phyloP scores from a whole-genome alignment of 768 basidiomycete genomes.

The Pholiota microspora region DNA sequence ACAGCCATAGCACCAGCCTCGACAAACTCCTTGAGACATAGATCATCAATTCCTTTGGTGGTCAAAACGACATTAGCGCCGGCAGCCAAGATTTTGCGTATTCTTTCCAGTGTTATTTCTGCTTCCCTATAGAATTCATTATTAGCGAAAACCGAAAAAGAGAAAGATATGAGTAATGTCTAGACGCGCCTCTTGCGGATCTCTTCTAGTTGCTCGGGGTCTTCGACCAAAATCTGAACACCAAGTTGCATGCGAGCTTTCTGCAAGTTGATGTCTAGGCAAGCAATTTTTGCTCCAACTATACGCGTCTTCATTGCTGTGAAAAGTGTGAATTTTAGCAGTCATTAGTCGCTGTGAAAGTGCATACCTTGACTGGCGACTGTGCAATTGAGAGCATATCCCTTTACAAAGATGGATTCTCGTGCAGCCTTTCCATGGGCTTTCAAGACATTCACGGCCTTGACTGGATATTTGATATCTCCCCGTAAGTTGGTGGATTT shows the following conservation, averaged over 20 bases:
- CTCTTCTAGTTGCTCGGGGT: conserved; percentile 94
- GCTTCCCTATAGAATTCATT: conserved; percentile 60
- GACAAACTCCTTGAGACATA: conserved; percentile 97
- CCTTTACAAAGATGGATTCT: conserved; percentile 92
- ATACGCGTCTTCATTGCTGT: conserved; percentile 97
- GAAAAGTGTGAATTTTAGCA: not conserved
- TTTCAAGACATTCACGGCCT: conserved; percentile 97
- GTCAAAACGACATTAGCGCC: conserved; percentile 97
- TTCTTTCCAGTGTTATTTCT: conserved; percentile 93
- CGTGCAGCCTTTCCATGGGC: conserved; percentile 95
- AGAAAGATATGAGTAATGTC: not conserved
- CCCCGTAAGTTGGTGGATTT: conserved; percentile 92
- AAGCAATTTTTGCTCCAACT: conserved; percentile 93
- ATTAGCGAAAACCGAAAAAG: not conserved
- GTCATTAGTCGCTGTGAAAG: conserved; percentile 1
- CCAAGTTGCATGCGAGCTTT: conserved; percentile 98
- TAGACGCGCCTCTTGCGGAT: conserved; percentile 81
- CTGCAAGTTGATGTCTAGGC: conserved; percentile 96
- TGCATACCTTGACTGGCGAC: conserved; percentile 93
- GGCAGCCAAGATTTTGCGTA: conserved; percentile 92
- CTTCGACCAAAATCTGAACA: conserved; percentile 94
- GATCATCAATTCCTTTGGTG: conserved; percentile 97
- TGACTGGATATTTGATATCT: conserved; percentile 98
- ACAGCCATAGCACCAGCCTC: conserved; percentile 99
- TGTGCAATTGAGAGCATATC: conserved; percentile 97